Evolutionary conservation across 768 basidiomycete species (phyloP).

Genomic region (Boletus rufocinnamomeus): DNA sequence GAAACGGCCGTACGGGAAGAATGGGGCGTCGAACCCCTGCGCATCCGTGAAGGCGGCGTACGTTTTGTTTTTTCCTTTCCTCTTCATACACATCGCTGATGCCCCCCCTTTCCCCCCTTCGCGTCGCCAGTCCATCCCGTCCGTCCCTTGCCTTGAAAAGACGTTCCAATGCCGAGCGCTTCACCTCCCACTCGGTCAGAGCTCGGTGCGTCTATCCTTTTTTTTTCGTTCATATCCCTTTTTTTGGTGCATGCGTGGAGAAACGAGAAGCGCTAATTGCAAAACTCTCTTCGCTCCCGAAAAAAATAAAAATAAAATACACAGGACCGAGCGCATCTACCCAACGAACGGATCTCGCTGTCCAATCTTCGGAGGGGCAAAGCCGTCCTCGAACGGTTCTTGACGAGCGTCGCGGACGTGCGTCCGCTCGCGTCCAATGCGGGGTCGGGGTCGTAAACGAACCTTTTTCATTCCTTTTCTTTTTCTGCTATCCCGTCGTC

Average conservation of each 20-base stretch:
- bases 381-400: constrained; percentile 73
- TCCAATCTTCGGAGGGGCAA: constrained; percentile 79
- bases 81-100: neutral
- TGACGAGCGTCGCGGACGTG: constrained; percentile 51
- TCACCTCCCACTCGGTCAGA: constrained; percentile 94
- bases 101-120: too few relatives aligned
- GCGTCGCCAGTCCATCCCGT: constrained; percentile 77
- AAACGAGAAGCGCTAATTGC: neutral
- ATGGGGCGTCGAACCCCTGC: constrained; percentile 84
- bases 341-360: constrained; percentile 89
- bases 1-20: constrained; percentile 81
- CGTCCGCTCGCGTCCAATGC: neutral
- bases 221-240: too few relatives aligned
- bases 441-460: neutral
- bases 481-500: too few relatives aligned
- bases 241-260: neutral
- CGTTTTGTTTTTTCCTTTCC: constrained; percentile 28
- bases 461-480: neutral
- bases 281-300: constrained; percentile 22
- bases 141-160: constrained; percentile 91
- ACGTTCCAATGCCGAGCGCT: constrained; percentile 86
- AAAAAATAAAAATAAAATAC: neutral
- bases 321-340: constrained; percentile 86
- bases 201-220: constrained; percentile 55
- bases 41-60: constrained; percentile 93